A percentile compares a stretch with the other conserved stretches of the same genome.
Conservation (phyloP, 2,329 filamentous ascomycete genomes). For the Dothiorella sarmentorum region DNA sequence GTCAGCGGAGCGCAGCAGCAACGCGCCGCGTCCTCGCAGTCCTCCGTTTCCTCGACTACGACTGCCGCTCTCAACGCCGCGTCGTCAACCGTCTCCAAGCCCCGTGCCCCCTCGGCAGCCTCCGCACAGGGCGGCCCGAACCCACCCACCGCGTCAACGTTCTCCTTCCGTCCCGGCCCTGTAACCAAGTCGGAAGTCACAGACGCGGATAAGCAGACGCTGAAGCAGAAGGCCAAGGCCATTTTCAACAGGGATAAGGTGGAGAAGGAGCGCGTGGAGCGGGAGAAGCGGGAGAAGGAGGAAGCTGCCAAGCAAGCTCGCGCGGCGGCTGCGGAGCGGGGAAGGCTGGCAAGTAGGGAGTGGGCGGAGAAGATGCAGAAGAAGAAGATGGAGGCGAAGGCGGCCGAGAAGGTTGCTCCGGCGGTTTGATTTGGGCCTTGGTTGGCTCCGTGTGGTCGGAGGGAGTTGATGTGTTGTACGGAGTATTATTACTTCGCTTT, state of each 20-base stretch:
- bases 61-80: constrained; percentile 14
- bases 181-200: constrained; percentile 27
- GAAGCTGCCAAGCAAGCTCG: constrained; percentile 47
- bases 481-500: not conserved
- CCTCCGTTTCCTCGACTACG: constrained; percentile 4
- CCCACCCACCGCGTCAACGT: constrained; percentile 3
- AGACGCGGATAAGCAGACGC: constrained; percentile 30
- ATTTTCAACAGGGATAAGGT: constrained; percentile 45
- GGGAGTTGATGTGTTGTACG: not conserved
- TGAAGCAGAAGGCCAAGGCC: constrained; percentile 42
- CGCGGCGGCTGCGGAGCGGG: constrained; percentile 45
- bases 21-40: constrained; percentile 1
- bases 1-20: not conserved
- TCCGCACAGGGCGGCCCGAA: constrained; percentile 6
- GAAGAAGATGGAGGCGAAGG: constrained; percentile 28
- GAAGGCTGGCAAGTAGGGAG: constrained; percentile 43
- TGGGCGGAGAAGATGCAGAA: constrained; percentile 50
- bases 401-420: constrained; percentile 7
- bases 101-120: constrained; percentile 10
- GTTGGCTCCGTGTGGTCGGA: not conserved
- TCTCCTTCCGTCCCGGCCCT: constrained; percentile 8
- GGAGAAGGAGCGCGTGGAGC: constrained; percentile 41
- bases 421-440: not conserved
- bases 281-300: constrained; percentile 44
- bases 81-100: not conserved